These are phyloP conservation scores for Xerocomus spinulosus DNA, from an alignment of 768 basidiomycete genomes.

Conservation along the genomic window DNA sequence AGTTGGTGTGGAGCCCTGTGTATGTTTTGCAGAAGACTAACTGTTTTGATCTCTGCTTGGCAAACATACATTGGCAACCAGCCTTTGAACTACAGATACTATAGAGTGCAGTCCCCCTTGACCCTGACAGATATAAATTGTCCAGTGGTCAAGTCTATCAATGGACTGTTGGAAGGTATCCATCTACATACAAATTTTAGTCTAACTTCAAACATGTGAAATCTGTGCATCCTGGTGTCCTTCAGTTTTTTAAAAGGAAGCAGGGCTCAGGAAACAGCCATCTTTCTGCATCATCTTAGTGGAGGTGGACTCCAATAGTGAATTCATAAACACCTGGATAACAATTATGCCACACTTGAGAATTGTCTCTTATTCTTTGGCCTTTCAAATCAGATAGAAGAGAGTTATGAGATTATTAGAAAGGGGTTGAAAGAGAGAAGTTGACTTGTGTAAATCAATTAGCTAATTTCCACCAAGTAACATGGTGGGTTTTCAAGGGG, in stretches of 20 bases:
- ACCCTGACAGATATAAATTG: too few species aligned
- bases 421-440: too few species aligned
- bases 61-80: slow-evolving; percentile 70
- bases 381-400: slow-evolving; percentile 42
- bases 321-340: slow-evolving; percentile 60
- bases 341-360: slow-evolving; percentile 48
- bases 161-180: too few species aligned
- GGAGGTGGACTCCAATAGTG: slow-evolving; percentile 61
- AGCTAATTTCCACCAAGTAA: too few species aligned
- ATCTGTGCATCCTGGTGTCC: slow-evolving; percentile 44
- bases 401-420: slow-evolving; percentile 21
- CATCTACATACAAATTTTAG: too few species aligned
- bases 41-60: slow-evolving; percentile 46
- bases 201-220: slow-evolving; percentile 34
- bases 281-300: slow-evolving; percentile 45
- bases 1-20: slow-evolving; percentile 21
- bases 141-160: too few species aligned
- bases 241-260: slow-evolving; percentile 64
- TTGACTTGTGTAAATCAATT: too few species aligned
- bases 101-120: too few species aligned
- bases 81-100: too few species aligned
- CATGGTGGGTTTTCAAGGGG: too few species aligned
- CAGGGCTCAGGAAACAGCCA: slow-evolving; percentile 61
- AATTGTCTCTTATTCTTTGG: slow-evolving; percentile 56
- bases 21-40: slow-evolving; percentile 22